A percentile compares a stretch with the other conserved stretches of the same genome.
Conservation (phyloP, 768 basidiomycete species). For the Tylopilus plumbeoviolaceoides region DNA sequence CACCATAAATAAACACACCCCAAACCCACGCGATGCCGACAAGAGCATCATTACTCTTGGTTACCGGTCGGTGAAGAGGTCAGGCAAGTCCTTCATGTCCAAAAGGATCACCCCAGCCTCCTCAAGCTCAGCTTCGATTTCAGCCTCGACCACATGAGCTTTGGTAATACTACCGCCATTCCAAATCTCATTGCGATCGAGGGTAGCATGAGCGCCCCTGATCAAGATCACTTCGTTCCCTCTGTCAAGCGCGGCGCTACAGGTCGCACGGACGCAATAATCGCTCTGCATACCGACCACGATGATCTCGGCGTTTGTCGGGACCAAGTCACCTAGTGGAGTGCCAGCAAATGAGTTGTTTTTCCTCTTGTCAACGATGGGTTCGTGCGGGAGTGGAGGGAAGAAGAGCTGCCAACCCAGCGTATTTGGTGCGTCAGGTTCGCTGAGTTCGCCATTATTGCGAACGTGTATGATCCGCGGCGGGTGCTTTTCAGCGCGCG, state of each 20-base stretch:
- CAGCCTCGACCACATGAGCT: slow-evolving; percentile 48
- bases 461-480: slow-evolving; percentile 66
- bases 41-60: background rate
- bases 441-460: slow-evolving; percentile 57
- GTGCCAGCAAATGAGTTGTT: slow-evolving; percentile 71
- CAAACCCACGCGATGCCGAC: background rate
- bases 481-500: slow-evolving; percentile 44
- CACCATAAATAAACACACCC: slow-evolving; percentile 8
- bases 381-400: slow-evolving; percentile 46
- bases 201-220: slow-evolving; percentile 61
- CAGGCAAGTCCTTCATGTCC: slow-evolving; percentile 61
- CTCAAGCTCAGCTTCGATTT: slow-evolving; percentile 65
- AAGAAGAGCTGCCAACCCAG: slow-evolving; percentile 62
- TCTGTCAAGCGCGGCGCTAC: slow-evolving; percentile 54
- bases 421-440: slow-evolving; percentile 53
- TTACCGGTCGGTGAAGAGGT: slow-evolving; percentile 44
- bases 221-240: slow-evolving; percentile 67
- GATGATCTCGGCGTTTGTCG: slow-evolving; percentile 54
- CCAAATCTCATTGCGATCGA: slow-evolving; percentile 60
- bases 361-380: slow-evolving; percentile 61
- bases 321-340: slow-evolving; percentile 44
- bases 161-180: slow-evolving; percentile 53
- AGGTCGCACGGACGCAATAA: slow-evolving; percentile 55
- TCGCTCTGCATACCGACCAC: slow-evolving; percentile 68
- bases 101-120: slow-evolving; percentile 62